Evolutionary conservation across 139 green algal species (phyloP), one percentile per base, ranked within the genome.

Genomic region (Chloropicon primus): DNA sequence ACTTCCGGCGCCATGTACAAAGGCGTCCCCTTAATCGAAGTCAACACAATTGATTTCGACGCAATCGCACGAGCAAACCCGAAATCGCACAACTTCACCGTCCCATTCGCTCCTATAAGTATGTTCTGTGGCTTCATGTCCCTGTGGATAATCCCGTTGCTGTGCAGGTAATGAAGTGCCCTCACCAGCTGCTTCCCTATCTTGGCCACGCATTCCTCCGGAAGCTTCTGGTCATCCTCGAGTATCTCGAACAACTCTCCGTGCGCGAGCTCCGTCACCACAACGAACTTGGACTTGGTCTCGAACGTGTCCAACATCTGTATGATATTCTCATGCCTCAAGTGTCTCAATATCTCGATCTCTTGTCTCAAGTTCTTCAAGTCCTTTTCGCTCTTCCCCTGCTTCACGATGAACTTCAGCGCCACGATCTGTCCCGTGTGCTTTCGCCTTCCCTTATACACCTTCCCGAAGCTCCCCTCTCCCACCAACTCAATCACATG

Each of bases 1-100:
- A 99, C 88, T 85, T 99, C 95, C 22, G 95, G 95, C 3, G 95
- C 95, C 86, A 99, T 99, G 90, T 99, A 99, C 54, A 99, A 85
- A 1, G 95, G 95, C 26, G 95, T 99, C 76, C 95, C 94, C 87
- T 98, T 97, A 79, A 97, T 96, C 74, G 85, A 93, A 0, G 92
- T 97, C 53, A 97, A 83, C 77, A 96, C 89, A 86, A 97, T 93
- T 21, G 95, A 98, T 82, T 92, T 92, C 78, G 77, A 86, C 53
- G 82, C 91, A 89, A 99, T 97, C 71, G 94, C 93, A 2, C 85
- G 80, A 17, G 92, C 92, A 82, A 96, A 96, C 17, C 92, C 92
- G 87, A 96, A 96, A 80, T 96, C 92, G 86, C 94, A 94, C 80
- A 99, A 83, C 85, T 96, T 94, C 23, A 96, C 89, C 1, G 82